Base-by-base conservation (phyloP, 2,329 filamentous ascomycete genomes). In the Stromatinia cepivora region DNA sequence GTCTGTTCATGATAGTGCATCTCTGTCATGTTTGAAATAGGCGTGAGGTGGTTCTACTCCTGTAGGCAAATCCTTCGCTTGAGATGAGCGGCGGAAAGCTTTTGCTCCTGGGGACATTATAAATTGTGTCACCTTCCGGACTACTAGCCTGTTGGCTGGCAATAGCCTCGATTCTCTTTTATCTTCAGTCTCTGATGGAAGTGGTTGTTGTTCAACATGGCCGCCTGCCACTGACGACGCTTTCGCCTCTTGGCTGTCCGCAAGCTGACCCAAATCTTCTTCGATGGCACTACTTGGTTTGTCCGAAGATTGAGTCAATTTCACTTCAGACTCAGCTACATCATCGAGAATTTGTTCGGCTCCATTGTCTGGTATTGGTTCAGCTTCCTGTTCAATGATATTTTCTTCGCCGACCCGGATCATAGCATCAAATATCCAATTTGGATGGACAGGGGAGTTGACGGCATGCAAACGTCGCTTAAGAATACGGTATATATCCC, bases 341-440 rank as follows among this genome's bases (percentile, higher is more conserved):
- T 8, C 10, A 6, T 39, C 10, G 20, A 36, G 3, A 7, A 13
- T 57, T 15, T 22, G 34, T 48, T 52, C 15, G 15, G 4, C n/a
- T 22, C 20, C 15, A 45, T 65, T 22, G 11, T 64, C 50, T 8
- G 7, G 6, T 15, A 36, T 34, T 54, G 50, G 17, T 20, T n/a
- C 46, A 9, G 28, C 28, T 48, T 54, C 50, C 50, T 54, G 58
- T 6, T 45, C n/a, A 20, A 69, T 20, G 31, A 69, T 25, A 17
- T 64, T 25, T 39, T 39, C 39, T 54, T 69, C 66, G 15, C 28
- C 36, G 22, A 22, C 36, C 34, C 48, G 36, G 13, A 69, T 50
- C 52, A 64, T 54, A 25, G 58, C 66, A 42, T 69, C 58, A 54
- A 56, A 69, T 22, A 69, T 46, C 66, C 66, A 69, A 39, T 64